Percentiles rank a stretch among this genome's conserved stretches.
These are phyloP conservation scores for Apophysomyces elegans DNA, from an alignment of 371 early-diverging fungal species.

Conservation along the genomic window DNA sequence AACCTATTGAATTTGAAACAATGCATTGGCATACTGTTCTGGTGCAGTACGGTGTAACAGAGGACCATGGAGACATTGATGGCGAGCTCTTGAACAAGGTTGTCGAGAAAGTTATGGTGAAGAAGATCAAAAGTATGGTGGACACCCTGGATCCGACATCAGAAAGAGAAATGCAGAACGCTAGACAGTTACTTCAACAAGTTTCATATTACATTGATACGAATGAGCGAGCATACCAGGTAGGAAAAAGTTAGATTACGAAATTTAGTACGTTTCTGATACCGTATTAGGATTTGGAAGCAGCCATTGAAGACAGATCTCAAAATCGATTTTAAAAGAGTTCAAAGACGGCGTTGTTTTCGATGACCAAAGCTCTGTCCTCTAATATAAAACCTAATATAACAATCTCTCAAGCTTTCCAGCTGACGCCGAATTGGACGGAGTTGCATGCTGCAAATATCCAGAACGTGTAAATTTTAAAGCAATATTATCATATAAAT, in stretches of 20 bases:
- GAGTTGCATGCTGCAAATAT: too few relatives aligned
- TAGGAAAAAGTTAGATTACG: slow-evolving; percentile 12
- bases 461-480: too few relatives aligned
- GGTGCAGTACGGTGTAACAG: slow-evolving; percentile 49
- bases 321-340: too few relatives aligned
- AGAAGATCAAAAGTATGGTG: slow-evolving; percentile 36
- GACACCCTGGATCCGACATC: slow-evolving; percentile 40
- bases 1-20: slow-evolving; percentile 51
- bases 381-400: too few relatives aligned
- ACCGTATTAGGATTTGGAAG: too few relatives aligned
- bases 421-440: too few relatives aligned
- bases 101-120: slow-evolving; percentile 51
- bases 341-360: too few relatives aligned
- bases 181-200: slow-evolving; percentile 41
- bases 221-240: slow-evolving; percentile 42
- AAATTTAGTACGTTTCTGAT: not conserved
- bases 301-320: too few relatives aligned
- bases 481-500: too few relatives aligned
- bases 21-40: slow-evolving; percentile 60
- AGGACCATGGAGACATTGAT: slow-evolving; percentile 58
- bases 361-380: too few relatives aligned
- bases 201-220: slow-evolving; percentile 51
- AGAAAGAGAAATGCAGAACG: slow-evolving; percentile 41
- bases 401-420: too few relatives aligned
- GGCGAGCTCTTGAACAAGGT: slow-evolving; percentile 59